phyloP scores from a whole-genome alignment of 2,329 filamentous ascomycete genomes.

The Amesomyces nigricolor region DNA sequence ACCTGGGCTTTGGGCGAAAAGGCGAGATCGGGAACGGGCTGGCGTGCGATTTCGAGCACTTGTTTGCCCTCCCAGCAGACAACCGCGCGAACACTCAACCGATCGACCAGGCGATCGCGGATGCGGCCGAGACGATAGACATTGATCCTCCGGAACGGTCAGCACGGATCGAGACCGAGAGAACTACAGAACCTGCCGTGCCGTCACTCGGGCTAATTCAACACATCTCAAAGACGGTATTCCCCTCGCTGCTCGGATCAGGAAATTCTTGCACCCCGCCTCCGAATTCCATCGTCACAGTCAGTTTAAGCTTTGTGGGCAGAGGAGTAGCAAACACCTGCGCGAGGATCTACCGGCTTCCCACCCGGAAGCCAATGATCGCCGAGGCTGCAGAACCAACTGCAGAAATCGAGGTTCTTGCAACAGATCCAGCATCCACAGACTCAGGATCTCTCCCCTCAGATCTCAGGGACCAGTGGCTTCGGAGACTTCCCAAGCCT shows the following conservation, averaged over 20 bases:
- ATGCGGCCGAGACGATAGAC: constrained; percentile 22
- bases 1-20: constrained; percentile 66
- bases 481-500: constrained; percentile 34
- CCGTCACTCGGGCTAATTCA: constrained; percentile 27
- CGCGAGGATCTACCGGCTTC: constrained; percentile 82
- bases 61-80: constrained; percentile 43
- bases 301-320: constrained; percentile 60
- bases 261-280: constrained; percentile 29
- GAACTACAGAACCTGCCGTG: neutral
- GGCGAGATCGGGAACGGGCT: constrained; percentile 81
- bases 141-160: constrained; percentile 21
- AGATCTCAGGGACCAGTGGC: constrained; percentile 65
- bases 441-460: constrained; percentile 32
- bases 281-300: constrained; percentile 46
- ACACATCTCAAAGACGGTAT: constrained; percentile 36
- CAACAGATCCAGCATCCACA: constrained; percentile 34
- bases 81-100: constrained; percentile 8
- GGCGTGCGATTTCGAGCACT: constrained; percentile 73
- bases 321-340: constrained; percentile 66
- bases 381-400: constrained; percentile 25
- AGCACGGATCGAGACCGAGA: constrained; percentile 5
- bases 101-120: constrained; percentile 14
- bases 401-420: constrained; percentile 41
- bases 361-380: constrained; percentile 35
- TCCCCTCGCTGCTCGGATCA: constrained; percentile 32